Conservation (phyloP, 768 basidiomycete genomes). For the Gloeopeniophorella convolvens region DNA sequence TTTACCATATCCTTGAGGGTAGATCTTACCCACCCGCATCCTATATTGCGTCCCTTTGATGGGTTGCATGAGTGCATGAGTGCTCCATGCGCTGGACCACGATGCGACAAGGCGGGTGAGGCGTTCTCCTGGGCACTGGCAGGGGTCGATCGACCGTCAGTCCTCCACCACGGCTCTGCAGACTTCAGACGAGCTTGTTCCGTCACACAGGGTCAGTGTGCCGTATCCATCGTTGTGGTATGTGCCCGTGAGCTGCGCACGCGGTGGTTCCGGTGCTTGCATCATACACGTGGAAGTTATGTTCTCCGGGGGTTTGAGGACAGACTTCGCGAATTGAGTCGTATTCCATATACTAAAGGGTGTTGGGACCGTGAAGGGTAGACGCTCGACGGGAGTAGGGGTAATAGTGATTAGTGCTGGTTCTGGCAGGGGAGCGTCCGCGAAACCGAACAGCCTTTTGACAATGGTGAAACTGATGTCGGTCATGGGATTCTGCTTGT, state of each 20-base stretch:
- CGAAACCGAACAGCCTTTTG: neutral
- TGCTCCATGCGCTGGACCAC: neutral
- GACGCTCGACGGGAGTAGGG: neutral
- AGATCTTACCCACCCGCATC: neutral
- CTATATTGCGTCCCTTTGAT: neutral
- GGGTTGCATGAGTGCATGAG: neutral
- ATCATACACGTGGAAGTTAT: neutral
- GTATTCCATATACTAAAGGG: too few relatives aligned
- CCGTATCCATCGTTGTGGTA: neutral
- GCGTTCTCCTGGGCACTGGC: too few relatives aligned
- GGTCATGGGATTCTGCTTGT: neutral
- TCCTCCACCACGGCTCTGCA: neutral
- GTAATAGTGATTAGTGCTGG: neutral
- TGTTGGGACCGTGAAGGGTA: neutral
- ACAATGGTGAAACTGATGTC: neutral
- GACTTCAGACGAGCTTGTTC: neutral
- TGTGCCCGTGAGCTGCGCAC: neutral
- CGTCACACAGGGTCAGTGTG: neutral
- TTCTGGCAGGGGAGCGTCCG: neutral
- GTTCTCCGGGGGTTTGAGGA: neutral
- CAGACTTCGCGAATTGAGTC: neutral
- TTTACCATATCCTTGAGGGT: neutral
- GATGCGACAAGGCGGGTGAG: neutral
- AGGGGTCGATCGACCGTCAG: neutral
- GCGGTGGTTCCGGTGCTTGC: too few relatives aligned